These are phyloP conservation scores for Cyberlindnera lachancei DNA, from an alignment of 805 yeast genomes.

Conservation along the genomic window DNA sequence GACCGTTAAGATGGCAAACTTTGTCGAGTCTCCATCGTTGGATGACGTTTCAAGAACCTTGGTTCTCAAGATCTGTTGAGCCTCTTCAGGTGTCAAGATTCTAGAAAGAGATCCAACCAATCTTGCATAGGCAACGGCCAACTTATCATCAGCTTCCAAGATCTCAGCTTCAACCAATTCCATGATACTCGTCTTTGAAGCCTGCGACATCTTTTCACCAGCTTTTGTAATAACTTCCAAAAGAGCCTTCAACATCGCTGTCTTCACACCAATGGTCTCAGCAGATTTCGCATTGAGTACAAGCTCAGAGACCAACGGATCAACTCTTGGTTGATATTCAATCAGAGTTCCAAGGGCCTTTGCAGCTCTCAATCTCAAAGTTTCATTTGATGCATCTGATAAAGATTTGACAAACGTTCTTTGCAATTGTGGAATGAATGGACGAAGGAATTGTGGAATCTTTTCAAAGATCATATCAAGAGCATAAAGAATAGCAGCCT, in stretches of 20 bases:
- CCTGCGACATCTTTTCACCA: conserved; percentile 69
- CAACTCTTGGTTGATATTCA: conserved; percentile 87
- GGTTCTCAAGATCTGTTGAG: conserved; percentile 45
- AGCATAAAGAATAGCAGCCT: conserved; percentile 87
- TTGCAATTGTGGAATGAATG: conserved; percentile 95
- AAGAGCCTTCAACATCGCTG: conserved; percentile 80
- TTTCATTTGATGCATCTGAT: conserved; percentile 67
- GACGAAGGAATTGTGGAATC: conserved; percentile 86
- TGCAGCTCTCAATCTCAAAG: conserved; percentile 78
- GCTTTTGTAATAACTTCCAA: conserved; percentile 75
- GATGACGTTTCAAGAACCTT: conserved; percentile 47
- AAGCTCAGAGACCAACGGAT: conserved; percentile 81
- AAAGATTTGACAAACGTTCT: conserved; percentile 92
- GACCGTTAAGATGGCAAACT: conserved; percentile 62
- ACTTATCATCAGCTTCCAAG: conserved; percentile 44
- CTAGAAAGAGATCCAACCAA: conserved; percentile 71
- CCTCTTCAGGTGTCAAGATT: conserved; percentile 58
- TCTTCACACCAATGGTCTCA: conserved; percentile 63
- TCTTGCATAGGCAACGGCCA: conserved; percentile 70
- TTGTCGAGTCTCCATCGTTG: conserved; percentile 37
- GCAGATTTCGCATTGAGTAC: conserved; percentile 66
- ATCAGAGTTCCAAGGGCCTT: conserved; percentile 83
- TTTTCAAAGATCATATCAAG: conserved; percentile 69
- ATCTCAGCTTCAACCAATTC: conserved; percentile 70
- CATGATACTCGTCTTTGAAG: conserved; percentile 61